Evolutionary conservation across 352 stramenopile genomes (phyloP), one percentile per base, ranked within the genome.

Genomic region (Globisporangium irregulare): DNA sequence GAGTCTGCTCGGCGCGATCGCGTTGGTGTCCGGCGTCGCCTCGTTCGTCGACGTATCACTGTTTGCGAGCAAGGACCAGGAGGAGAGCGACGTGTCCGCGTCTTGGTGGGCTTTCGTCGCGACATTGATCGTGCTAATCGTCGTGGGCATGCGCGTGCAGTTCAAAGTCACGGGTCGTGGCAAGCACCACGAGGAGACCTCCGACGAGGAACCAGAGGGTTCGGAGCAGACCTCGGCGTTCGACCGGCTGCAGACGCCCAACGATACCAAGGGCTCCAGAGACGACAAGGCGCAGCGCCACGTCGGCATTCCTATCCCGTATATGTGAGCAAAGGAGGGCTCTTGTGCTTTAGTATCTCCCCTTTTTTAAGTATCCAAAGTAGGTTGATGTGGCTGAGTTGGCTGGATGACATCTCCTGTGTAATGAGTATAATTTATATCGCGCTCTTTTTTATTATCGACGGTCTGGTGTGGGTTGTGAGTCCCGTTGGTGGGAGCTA

Each of bases 201-300:
- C 78, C 78, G 15, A 75, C 62, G 2, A 80, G 53, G 36, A 81
- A 62, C 1, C 74, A 62, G 12, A 84, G 59, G 29, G 81, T 65
- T 22, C 73, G 65, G 38, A 81, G 50, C 20, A 84, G 43, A 51
- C 22, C 43, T 2, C 18, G 43, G 18, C 43, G 43, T 51, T 24
- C 18, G 18, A 51, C 43, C 43, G 6, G 18, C 18, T 51, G 18
- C 43, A 51, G 43, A 51, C 43, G 43, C 43, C 43, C 5, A 51
- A 51, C 5, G 43, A 51, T 2, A 51, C 43, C 43, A 51, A 51
- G 43, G 43, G 43, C 43, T 51, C 8, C 18, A 51, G 6, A n/a
- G 43, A 51, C 18, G 43, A 51, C 43, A 51, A 51, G 18, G 43
- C 43, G 18, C 43, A 51, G 43, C 43, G 43, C 43, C 7, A 51